Evolutionary conservation across 768 basidiomycete genomes (phyloP).

Genomic region (Leccinellum luteum): DNA sequence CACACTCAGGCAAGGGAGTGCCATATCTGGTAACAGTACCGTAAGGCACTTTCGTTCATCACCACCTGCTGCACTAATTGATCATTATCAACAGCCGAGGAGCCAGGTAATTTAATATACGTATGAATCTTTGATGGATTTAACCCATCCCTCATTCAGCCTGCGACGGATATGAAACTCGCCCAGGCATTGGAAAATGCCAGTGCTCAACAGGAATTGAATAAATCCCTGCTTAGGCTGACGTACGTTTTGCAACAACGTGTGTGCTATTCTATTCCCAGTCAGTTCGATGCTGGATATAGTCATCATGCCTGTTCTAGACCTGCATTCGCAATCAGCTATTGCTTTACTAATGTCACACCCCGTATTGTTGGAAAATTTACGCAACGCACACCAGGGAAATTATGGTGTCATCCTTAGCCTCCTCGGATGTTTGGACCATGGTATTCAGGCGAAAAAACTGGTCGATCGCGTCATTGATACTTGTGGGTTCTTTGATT

Average conservation of each 20-base stretch:
- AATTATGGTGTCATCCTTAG: constrained; percentile 91
- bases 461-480: constrained; percentile 92
- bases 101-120: constrained; percentile 26
- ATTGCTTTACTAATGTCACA: constrained; percentile 82
- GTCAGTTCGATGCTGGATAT: not conserved
- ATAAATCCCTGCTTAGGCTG: constrained; percentile 68
- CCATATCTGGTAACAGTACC: constrained; percentile 45
- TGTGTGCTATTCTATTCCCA: constrained; percentile 30
- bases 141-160: constrained; percentile 18
- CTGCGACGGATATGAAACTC: constrained; percentile 57
- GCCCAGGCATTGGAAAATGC: constrained; percentile 69
- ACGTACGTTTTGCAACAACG: constrained; percentile 82
- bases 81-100: constrained; percentile 19
- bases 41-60: constrained; percentile 33
- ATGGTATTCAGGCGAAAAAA: constrained; percentile 80
- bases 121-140: not conserved
- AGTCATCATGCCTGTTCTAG: constrained; percentile 35
- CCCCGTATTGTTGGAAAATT: constrained; percentile 75
- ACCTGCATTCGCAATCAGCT: constrained; percentile 72
- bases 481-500: constrained; percentile 40
- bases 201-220: constrained; percentile 76
- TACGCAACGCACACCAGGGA: constrained; percentile 89
- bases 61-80: not conserved
- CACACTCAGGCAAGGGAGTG: constrained; percentile 13
- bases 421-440: constrained; percentile 88